Base-by-base conservation (phyloP, 106 monocot species). In the Xerophyta viscosa region DNA sequence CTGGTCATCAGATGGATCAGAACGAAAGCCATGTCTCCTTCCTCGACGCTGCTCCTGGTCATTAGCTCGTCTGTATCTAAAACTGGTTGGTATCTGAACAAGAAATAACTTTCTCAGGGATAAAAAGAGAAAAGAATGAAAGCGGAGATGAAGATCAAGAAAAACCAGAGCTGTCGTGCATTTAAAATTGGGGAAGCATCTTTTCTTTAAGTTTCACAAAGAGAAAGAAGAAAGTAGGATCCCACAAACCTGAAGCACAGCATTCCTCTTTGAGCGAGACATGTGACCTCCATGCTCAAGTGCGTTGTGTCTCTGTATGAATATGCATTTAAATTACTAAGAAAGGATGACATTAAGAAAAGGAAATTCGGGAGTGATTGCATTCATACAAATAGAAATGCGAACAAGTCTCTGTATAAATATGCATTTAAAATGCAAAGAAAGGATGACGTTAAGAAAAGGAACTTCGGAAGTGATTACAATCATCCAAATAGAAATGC, bases 231-330 rank as follows among this genome's bases (percentile, higher is more conserved):
- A 31, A 53, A 29, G 7, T 41, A 20, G 50, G 17, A 20, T 43
- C 24, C n/a, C 48, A 42, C 43, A 45, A 50, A 86, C 96, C 89
- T 82, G 78, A 51, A 98, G 96, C 15, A 85, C 96, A 72, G 89
- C 89, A 82, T 98, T 98, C 31, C 96, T 56, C 70, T 98, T 71
- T 14, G 96, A 71, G 27, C 96, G 89, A 25, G 89, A 86, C 96
- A 98, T 98, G 54, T 71, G 27, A 3, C 96, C 96, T 20, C 85
- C 96, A 66, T 98, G 96, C 52, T 89, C 82, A 9, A 86, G 54
- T 5, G 89, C 72, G 67, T 86, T 98, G 57, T 98, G 96, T 52
- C 96, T 86, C 96, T 98, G 68, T 6, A 67, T 31, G 52, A 13
- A 24, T 13, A 72, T 23, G 41, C 9, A 11, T 11, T 11, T 6